phyloP scores from a whole-genome alignment of 2,329 filamentous ascomycete genomes.

The Fusarium algeriense region DNA sequence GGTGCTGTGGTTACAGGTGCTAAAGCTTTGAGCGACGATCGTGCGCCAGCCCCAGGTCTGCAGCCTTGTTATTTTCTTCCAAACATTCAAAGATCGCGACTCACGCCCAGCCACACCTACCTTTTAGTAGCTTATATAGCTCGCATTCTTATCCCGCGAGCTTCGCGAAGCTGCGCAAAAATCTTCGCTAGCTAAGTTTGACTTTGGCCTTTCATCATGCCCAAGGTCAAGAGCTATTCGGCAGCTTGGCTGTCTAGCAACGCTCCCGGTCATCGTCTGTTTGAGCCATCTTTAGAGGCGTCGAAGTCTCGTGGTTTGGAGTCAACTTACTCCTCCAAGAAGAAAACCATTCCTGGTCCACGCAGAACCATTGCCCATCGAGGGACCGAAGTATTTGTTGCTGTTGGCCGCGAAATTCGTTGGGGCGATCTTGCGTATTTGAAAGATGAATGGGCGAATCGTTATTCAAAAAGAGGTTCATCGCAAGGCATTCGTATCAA shows the following conservation, averaged over 20 bases:
- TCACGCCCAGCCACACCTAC: background rate
- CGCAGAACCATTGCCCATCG: conserved; percentile 80
- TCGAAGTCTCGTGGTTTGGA: conserved; percentile 55
- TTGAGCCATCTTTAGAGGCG: conserved; percentile 64
- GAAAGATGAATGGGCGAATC: conserved; percentile 69
- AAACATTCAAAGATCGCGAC: conserved; percentile 19
- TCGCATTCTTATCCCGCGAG: background rate
- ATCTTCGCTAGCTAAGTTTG: conserved; percentile 3
- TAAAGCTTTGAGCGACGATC: conserved; percentile 22
- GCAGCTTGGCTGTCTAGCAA: conserved; percentile 87
- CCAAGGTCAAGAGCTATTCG: conserved; percentile 86
- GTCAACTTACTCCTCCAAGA: conserved; percentile 58
- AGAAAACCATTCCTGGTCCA: conserved; percentile 61
- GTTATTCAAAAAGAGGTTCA: conserved; percentile 48
- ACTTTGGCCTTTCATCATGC: conserved; percentile 68
- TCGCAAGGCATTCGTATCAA: conserved; percentile 58
- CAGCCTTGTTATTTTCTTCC: conserved; percentile 40
- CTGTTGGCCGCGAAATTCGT: conserved; percentile 88
- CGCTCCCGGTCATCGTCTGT: conserved; percentile 82
- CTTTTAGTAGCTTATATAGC: background rate
- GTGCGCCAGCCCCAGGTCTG: conserved; percentile 35
- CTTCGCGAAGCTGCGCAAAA: conserved; percentile 28
- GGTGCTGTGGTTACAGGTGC: conserved; percentile 31
- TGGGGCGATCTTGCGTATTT: conserved; percentile 88
- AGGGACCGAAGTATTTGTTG: conserved; percentile 89